Evolutionary conservation across 2,329 filamentous ascomycete genomes (phyloP).

Genomic region (Orbilia blumenaviensis): DNA sequence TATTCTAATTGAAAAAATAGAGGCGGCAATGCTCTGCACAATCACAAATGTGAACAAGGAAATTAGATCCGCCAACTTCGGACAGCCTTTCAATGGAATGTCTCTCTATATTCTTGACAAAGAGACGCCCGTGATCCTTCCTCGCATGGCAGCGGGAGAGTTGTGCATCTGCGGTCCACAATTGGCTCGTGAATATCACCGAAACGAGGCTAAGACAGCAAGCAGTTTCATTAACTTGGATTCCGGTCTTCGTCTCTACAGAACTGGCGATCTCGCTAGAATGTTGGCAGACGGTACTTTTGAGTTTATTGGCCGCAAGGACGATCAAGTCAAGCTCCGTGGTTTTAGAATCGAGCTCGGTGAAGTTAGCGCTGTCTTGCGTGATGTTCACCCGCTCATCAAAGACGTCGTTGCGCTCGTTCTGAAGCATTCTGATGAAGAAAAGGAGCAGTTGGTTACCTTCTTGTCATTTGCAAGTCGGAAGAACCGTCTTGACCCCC

Average conservation of each 20-base stretch:
- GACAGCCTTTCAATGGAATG: slow-evolving; percentile 62
- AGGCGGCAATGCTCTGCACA: slow-evolving; percentile 64
- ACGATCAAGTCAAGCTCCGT: slow-evolving; percentile 82
- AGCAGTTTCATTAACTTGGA: slow-evolving; percentile 44
- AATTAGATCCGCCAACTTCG: slow-evolving; percentile 61
- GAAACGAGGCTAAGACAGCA: slow-evolving; percentile 38
- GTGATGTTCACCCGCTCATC: slow-evolving; percentile 64
- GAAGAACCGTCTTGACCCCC: slow-evolving; percentile 59
- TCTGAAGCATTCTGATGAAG: slow-evolving; percentile 61
- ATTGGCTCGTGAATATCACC: slow-evolving; percentile 63
- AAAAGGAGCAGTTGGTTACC: slow-evolving; percentile 69
- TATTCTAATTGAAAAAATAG: slow-evolving; percentile 56
- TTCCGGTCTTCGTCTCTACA: slow-evolving; percentile 67
- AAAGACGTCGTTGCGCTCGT: slow-evolving; percentile 73
- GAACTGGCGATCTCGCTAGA: slow-evolving; percentile 82
- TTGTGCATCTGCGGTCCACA: slow-evolving; percentile 64
- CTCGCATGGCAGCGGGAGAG: slow-evolving; percentile 62
- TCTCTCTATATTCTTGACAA: slow-evolving; percentile 61
- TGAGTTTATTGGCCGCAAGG: slow-evolving; percentile 75
- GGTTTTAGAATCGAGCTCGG: slow-evolving; percentile 81
- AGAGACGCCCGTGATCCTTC: slow-evolving; percentile 59
- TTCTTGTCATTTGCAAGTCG: slow-evolving; percentile 70
- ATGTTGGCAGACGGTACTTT: slow-evolving; percentile 80
- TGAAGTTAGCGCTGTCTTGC: slow-evolving; percentile 74
- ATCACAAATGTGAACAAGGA: slow-evolving; percentile 60